Percentiles rank a stretch among this genome's conserved stretches.
These are phyloP conservation scores for Hamamelis virginiana DNA, from an alignment of 164 flowering plant species.

Conservation along the genomic window DNA sequence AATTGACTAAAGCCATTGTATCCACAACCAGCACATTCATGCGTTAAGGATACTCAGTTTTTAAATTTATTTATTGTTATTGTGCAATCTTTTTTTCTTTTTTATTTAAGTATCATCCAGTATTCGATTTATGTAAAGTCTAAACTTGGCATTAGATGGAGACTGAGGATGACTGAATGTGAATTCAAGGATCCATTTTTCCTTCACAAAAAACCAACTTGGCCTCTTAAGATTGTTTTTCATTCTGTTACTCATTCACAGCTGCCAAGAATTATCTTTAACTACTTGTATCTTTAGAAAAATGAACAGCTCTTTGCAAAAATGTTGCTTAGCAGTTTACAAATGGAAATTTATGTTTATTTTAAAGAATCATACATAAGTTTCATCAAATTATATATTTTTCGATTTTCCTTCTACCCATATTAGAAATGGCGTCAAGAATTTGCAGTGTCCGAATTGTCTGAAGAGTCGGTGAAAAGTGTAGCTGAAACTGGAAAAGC, in stretches of 20 bases:
- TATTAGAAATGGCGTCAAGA: slow-evolving; percentile 87
- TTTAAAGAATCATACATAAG: neutral
- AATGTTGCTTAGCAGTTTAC: neutral
- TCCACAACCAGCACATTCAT: slow-evolving; percentile 27
- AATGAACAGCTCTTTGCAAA: neutral
- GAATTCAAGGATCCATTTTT: no score
- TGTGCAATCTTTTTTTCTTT: no score
- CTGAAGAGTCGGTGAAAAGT: slow-evolving; percentile 57
- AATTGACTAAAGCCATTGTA: slow-evolving; percentile 89
- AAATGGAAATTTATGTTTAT: neutral
- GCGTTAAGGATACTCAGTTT: neutral
- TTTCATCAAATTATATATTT: neutral
- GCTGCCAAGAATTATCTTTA: neutral
- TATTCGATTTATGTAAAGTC: no score
- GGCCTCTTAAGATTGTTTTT: no score
- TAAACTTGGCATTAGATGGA: no score
- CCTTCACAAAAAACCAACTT: no score
- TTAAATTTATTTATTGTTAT: neutral
- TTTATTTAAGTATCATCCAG: no score
- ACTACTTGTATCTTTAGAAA: no score
- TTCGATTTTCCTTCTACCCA: slow-evolving; percentile 11
- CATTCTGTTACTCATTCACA: neutral
- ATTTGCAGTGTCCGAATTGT: slow-evolving; percentile 64
- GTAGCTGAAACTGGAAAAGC: slow-evolving; percentile 72
- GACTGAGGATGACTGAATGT: no score